A percentile compares a stretch with the other conserved stretches of the same genome.
These are phyloP conservation scores for Pseudocercospora crystallina DNA, from an alignment of 2,329 filamentous ascomycete genomes.

Conservation along the genomic window DNA sequence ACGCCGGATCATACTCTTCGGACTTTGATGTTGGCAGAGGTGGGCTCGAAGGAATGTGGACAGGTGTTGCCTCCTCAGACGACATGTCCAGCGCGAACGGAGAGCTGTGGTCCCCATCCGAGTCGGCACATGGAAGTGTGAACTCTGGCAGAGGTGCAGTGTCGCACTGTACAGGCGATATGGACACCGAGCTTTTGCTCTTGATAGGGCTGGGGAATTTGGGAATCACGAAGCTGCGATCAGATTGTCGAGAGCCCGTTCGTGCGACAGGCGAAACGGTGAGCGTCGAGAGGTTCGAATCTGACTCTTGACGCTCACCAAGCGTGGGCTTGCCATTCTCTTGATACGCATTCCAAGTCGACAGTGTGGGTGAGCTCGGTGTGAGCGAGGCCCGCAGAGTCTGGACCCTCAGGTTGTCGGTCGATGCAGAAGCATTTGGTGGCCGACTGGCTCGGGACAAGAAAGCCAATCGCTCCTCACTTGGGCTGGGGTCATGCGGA, in stretches of 20 bases:
- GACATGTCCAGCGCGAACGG: constrained; percentile 19
- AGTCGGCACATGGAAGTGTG: constrained; percentile 11
- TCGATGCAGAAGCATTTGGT: constrained; percentile 9
- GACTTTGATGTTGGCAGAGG: constrained; percentile 24
- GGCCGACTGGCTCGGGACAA: constrained; percentile 6
- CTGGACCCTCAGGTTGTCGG: constrained; percentile 30
- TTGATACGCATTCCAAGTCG: constrained; percentile 35
- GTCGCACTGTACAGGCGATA: constrained; percentile 14
- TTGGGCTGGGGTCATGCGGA: constrained; percentile 9
- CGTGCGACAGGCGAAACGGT: constrained; percentile 8
- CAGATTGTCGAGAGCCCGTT: constrained; percentile 12
- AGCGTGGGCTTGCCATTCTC: constrained; percentile 14
- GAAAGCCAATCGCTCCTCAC: constrained; percentile 7
- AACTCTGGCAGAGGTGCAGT: constrained; percentile 28
- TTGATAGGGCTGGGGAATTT: constrained; percentile 34
- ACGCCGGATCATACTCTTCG: constrained; percentile 31
- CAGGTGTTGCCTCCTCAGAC: constrained; percentile 9
- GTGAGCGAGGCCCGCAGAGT: constrained; percentile 42
- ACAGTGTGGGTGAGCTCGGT: constrained; percentile 41
- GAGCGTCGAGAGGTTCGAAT: constrained; percentile 12
- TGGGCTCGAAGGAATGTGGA: constrained; percentile 27
- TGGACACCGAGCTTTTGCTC: constrained; percentile 20
- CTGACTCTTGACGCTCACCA: constrained; percentile 10
- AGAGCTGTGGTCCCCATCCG: constrained; percentile 14
- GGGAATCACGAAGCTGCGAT: constrained; percentile 36